These are phyloP conservation scores for Linnemannia elongata DNA, from an alignment of 192 early-diverging fungal genomes.

Conservation along the genomic window DNA sequence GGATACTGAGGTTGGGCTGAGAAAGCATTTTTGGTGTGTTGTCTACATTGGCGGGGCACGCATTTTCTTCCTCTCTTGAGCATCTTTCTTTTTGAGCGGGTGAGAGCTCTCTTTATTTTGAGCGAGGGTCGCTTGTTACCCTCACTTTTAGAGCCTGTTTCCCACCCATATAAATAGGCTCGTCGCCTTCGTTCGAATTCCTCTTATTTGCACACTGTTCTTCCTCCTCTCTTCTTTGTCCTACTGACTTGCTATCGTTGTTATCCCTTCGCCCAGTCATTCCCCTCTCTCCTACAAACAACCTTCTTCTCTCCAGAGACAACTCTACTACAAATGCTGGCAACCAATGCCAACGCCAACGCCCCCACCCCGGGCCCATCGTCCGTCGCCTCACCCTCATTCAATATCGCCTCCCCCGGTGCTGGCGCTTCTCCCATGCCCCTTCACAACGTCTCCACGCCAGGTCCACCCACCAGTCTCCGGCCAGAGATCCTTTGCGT, in stretches of 20 bases:
- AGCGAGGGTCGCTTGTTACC: too few species aligned
- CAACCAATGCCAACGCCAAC: conserved; percentile 28
- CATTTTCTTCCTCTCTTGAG: too few species aligned
- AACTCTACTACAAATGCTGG: conserved; percentile 21
- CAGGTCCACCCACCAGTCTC: conserved; percentile 50
- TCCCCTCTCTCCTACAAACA: background rate
- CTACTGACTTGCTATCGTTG: background rate
- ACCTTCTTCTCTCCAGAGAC: background rate
- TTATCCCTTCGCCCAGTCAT: background rate
- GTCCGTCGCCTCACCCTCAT: conserved; percentile 40
- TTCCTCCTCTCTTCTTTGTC: background rate
- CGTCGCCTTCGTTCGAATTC: background rate
- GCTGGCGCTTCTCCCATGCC: conserved; percentile 52
- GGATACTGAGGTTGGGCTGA: too few species aligned
- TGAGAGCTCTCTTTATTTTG: too few species aligned
- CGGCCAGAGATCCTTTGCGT: conserved; percentile 68
- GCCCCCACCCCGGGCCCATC: conserved; percentile 39
- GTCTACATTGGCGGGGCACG: too few species aligned
- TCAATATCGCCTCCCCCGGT: conserved; percentile 39
- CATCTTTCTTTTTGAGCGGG: too few species aligned
- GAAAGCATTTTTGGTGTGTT: too few species aligned
- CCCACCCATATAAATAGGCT: background rate
- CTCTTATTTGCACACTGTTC: background rate
- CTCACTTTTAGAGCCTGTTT: too few species aligned
- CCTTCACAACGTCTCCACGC: conserved; percentile 46